Base-by-base conservation (phyloP, 345 rosid species). In the Aquilaria malaccensis region DNA sequence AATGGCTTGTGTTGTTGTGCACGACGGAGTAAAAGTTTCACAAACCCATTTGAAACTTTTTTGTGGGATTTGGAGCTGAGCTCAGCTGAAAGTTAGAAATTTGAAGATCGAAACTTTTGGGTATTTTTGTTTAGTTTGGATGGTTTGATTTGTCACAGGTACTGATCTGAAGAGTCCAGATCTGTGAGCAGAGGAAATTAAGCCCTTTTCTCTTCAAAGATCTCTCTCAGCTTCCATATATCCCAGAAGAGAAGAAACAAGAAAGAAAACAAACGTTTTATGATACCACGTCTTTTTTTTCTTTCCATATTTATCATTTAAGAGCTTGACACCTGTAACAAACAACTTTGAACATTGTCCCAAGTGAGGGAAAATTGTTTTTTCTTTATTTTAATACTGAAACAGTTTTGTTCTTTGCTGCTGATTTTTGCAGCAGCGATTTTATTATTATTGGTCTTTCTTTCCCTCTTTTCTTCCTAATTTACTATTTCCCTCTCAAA, bases 311-410 rank as follows among this genome's bases (percentile, higher is more conserved):
- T 60, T 52, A 50, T 37, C 59, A 71, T 53, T 57, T 50, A 62
- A 70, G 67, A 76, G 76, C 66, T 74, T 75, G 85, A 86, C 92
- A 83, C 82, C 79, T 83, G 88, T 74, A 67, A 66, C 63, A 52
- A 67, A 45, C 59, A 61, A 55, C 22, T 65, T 11, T 55, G 67
- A 49, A 53, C 75, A 66, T 61, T 72, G 74, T 72, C 65, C 68
- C 69, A 74, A 69, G 81, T 72, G 73, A 74, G 81, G 59, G 45
- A 59, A 61, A 58, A 10, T 66, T 47, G 33, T 29, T 58, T 9
- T 53, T 43, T 65, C 2, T 13, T 31, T 56, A 33, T 67, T 60
- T 41, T 30, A n/a, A 4, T 50, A 13, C 1, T 7, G 56, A 22
- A 60, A 37, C 43, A 6, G 60, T 66, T 59, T 49, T 46, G 55